Conservation (phyloP, 768 basidiomycete species). For the Amanita polypyramis region DNA sequence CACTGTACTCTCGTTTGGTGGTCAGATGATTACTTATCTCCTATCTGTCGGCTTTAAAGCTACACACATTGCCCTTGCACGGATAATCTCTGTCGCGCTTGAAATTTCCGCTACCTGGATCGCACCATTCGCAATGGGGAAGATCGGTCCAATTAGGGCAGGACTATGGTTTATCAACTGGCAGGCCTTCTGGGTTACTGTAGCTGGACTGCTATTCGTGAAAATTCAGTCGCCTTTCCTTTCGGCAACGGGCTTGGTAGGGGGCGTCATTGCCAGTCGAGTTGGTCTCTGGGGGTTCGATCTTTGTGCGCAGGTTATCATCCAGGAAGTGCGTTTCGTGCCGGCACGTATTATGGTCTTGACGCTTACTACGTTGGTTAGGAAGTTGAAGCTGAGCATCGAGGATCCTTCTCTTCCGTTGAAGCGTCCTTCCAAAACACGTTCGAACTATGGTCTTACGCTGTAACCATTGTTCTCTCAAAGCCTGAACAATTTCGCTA, state of each 20-base stretch:
- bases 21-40: slow-evolving; percentile 20
- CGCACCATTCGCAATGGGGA: slow-evolving; percentile 14
- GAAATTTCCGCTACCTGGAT: slow-evolving; percentile 21
- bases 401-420: slow-evolving; percentile 18
- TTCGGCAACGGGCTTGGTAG: slow-evolving; percentile 13
- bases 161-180: slow-evolving; percentile 21
- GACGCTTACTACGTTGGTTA: background rate
- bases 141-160: slow-evolving; percentile 16
- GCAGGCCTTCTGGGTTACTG: slow-evolving; percentile 16
- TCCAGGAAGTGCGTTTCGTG: slow-evolving; percentile 15
- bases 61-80: slow-evolving; percentile 14
- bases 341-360: no score
- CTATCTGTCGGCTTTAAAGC: slow-evolving; percentile 16
- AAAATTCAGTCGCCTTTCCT: slow-evolving; percentile 5
- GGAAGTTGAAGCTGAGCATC: slow-evolving; percentile 13
- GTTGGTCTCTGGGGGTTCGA: slow-evolving; percentile 22
- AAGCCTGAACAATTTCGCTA: slow-evolving; percentile 19
- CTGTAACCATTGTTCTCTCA: slow-evolving; percentile 15
- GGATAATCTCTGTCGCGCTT: slow-evolving; percentile 14
- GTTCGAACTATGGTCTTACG: slow-evolving; percentile 17
- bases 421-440: slow-evolving; percentile 19
- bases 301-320: slow-evolving; percentile 17
- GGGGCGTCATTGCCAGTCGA: slow-evolving; percentile 16
- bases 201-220: slow-evolving; percentile 13
- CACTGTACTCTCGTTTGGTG: slow-evolving; percentile 19